Evolutionary conservation across 371 early-diverging fungal species (phyloP), one percentile per base, ranked within the genome.

Genomic region (Ordospora colligata): DNA sequence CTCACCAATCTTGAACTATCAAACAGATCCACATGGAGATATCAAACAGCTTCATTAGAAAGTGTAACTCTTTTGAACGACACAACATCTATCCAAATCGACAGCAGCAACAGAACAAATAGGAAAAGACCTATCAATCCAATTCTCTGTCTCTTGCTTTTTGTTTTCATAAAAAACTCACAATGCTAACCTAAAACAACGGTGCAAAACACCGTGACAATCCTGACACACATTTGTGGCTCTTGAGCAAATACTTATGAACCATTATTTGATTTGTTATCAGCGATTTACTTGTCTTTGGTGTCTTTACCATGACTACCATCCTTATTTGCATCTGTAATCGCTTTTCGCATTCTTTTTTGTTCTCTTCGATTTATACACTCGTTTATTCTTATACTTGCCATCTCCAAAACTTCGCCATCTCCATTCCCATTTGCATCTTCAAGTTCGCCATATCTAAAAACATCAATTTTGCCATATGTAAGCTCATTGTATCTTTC

Each of bases 361-460:
- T 52, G 23, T 0, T 53, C 43, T 42, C 25, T 22, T 25, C 69
- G 19, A 17, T 12, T 52, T 17, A 10, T 51, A 32, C 40, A 52
- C 21, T 12, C 53, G 22, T 27, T 7, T 12, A 51, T 69, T 52
- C 49, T 51, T 19, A 17, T 25, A 45, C 19, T 23, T 9, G 44
- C 47, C 37, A 45, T 52, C 62, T 62, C 44, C 11, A 58, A 25
- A 40, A 37, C 25, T 47, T 58, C 42, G 4, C 58, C 51, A 27
- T 62, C 46, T 17, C 23, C 14, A 7, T 23, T 25, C 8, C 44
- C 66, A n/a, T 21, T n/a, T 17, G 73, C 2, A 1, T 32, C 63
- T 37, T 63, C 43, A 22, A 72, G 46, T 51, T 72, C 73, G 9
- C 49, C 50, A 64, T 72, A 51, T n/a, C 62, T 72, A 21, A 44